Evolutionary conservation across 352 stramenopile species (phyloP).

Genomic region (Phytopythium vexans): DNA sequence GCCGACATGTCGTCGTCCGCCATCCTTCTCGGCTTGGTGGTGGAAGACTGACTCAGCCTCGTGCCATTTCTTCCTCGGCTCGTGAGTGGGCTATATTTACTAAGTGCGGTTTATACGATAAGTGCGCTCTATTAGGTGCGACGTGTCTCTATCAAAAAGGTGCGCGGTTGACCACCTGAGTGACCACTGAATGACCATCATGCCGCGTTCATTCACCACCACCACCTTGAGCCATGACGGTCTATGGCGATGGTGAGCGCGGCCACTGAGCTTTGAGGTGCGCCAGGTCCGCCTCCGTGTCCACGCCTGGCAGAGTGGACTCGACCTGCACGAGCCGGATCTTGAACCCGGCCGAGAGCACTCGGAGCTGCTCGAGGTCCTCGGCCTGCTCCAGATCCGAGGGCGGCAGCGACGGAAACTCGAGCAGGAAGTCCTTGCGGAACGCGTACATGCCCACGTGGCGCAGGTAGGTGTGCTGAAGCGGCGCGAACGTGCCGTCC

Average conservation of each 20-base stretch:
- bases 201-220: not conserved
- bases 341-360: conserved; percentile 69
- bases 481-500: conserved; percentile 42
- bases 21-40: conserved; percentile 8
- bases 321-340: conserved; percentile 70
- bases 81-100: too few species aligned
- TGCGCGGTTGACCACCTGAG: too few species aligned
- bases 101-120: too few species aligned
- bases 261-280: conserved; percentile 40
- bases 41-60: not conserved
- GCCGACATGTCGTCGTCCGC: conserved; percentile 11
- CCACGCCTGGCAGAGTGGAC: conserved; percentile 58
- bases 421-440: conserved; percentile 60
- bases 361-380: conserved; percentile 83
- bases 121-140: too few species aligned
- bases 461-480: conserved; percentile 51
- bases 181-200: not conserved
- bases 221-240: not conserved
- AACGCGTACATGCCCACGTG: conserved; percentile 86
- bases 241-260: not conserved
- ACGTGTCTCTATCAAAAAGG: too few species aligned
- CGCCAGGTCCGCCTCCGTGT: conserved; percentile 66
- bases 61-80: not conserved
- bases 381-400: conserved; percentile 60
- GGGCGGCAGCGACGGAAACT: conserved; percentile 55